phyloP scores from a whole-genome alignment of 1,139 yeast genomes.

The Lodderomyces jiufengensis region DNA sequence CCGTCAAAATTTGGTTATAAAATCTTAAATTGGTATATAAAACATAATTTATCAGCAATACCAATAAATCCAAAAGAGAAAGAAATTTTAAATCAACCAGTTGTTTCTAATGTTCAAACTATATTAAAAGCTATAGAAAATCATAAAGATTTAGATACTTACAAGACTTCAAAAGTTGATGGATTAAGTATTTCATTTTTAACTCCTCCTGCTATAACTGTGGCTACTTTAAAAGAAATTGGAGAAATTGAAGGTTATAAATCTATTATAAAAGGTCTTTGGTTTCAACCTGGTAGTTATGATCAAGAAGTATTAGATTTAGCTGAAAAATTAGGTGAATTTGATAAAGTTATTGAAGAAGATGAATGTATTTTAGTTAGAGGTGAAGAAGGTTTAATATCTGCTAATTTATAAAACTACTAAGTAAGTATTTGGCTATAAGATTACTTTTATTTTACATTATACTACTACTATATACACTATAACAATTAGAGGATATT shows the following conservation, averaged over 20 bases:
- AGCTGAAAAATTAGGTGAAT: slow-evolving; percentile 36
- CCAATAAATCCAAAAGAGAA: slow-evolving; percentile 62
- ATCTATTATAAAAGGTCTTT: slow-evolving; percentile 50
- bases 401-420: slow-evolving; percentile 23
- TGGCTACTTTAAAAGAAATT: slow-evolving; percentile 43
- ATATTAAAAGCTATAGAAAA: slow-evolving; percentile 26
- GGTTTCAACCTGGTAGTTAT: slow-evolving; percentile 85
- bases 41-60: slow-evolving; percentile 53
- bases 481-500: neutral
- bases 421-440: neutral
- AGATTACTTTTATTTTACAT: no score
- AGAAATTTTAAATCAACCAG: slow-evolving; percentile 44
- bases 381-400: slow-evolving; percentile 55
- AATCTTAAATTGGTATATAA: slow-evolving; percentile 65
- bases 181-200: slow-evolving; percentile 60
- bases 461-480: no score
- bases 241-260: slow-evolving; percentile 27
- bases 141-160: slow-evolving; percentile 23
- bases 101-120: slow-evolving; percentile 33
- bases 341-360: slow-evolving; percentile 48
- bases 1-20: slow-evolving; percentile 68
- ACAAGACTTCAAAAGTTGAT: slow-evolving; percentile 29
- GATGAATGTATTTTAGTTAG: slow-evolving; percentile 69
- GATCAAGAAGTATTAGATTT: slow-evolving; percentile 49
- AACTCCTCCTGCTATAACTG: slow-evolving; percentile 67